phyloP scores from a whole-genome alignment of 2,329 filamentous ascomycete species.

The Trichoderma cornu-damae region DNA sequence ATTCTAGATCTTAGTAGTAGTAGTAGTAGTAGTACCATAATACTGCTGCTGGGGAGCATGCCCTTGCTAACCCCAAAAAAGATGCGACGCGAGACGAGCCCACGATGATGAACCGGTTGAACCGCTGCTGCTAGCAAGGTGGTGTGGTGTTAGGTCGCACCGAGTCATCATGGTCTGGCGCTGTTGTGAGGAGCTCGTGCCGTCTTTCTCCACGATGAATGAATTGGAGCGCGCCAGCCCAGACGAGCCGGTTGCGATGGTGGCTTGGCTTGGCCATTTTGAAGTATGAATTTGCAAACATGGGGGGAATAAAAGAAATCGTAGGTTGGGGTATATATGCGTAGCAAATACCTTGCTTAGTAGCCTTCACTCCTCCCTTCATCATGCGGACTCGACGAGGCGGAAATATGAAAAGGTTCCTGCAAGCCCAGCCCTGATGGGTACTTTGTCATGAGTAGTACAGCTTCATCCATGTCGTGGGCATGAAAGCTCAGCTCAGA shows the following conservation, averaged over 20 bases:
- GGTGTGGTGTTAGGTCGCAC: not conserved
- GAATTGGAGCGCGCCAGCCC: not conserved
- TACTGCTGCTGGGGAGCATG: not conserved
- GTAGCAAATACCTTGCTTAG: too few relatives aligned
- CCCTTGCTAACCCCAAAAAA: constrained; percentile 1
- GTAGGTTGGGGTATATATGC: not conserved
- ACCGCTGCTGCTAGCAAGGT: too few relatives aligned
- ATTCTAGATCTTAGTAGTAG: too few relatives aligned
- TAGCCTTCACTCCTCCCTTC: too few relatives aligned
- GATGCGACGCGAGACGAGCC: not conserved
- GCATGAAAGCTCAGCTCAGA: not conserved
- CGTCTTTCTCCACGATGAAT: constrained; percentile 10
- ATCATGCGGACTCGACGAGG: too few relatives aligned
- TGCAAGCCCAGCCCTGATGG: too few relatives aligned
- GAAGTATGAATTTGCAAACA: too few relatives aligned
- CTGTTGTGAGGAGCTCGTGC: constrained; percentile 1
- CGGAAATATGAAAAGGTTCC: too few relatives aligned
- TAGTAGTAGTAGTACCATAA: not conserved
- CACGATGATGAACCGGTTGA: too few relatives aligned
- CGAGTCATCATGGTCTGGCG: not conserved
- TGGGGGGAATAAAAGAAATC: too few relatives aligned
- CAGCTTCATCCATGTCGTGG: too few relatives aligned
- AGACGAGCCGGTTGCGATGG: not conserved
- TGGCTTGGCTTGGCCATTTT: not conserved
- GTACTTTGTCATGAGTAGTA: too few relatives aligned